Base-by-base conservation (phyloP, 2,329 filamentous ascomycete genomes). In the Phaeosphaeriaceae sp. region DNA sequence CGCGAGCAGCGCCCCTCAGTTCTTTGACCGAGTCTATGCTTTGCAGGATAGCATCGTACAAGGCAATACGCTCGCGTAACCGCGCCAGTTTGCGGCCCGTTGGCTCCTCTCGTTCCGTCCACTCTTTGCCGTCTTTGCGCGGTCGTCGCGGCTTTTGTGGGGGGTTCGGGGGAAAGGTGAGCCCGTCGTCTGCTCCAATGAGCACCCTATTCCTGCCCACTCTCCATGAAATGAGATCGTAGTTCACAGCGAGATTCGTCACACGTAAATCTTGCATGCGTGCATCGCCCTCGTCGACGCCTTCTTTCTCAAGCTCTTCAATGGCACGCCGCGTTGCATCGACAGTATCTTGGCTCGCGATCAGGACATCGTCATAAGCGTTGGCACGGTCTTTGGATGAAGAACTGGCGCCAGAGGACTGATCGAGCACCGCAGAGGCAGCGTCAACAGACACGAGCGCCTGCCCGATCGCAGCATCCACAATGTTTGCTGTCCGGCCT, bases 261-360 rank as follows among this genome's bases (percentile, higher is more conserved):
- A 99, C 90, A 66, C 97, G 93, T 47, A 99, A 82, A 68, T 93
- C 89, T 79, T 99, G 95, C 88, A 99, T 93, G 56, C 92, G 88
- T 36, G 87, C 81, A 72, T 99, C 94, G 56, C 92, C 89, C 74
- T 92, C 91, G 21, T 91, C 86, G 15, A 97, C 87, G 1, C 92
- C 91, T 75, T 99, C 95, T 58, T 86, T 88, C 51, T 87, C 86
- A 56, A 97, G 82, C 76, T 98, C 95, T 65, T 98, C 94, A 58
- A 97, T 96, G 11, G 93, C 93, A 68, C 91, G 89, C 78, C 97
- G 96, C 0, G 93, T 95, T 5, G 93, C 92, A 78, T 99, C 95
- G 20, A 94, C 92, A 2, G 92, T 92, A 74, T 99, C 94, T 78
- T 98, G 95, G 65, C 92, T 95, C 21, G 93, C 89, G 66, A 91